Evolutionary conservation across 352 stramenopile genomes (phyloP).

Genomic region (Phytophthora lateralis): DNA sequence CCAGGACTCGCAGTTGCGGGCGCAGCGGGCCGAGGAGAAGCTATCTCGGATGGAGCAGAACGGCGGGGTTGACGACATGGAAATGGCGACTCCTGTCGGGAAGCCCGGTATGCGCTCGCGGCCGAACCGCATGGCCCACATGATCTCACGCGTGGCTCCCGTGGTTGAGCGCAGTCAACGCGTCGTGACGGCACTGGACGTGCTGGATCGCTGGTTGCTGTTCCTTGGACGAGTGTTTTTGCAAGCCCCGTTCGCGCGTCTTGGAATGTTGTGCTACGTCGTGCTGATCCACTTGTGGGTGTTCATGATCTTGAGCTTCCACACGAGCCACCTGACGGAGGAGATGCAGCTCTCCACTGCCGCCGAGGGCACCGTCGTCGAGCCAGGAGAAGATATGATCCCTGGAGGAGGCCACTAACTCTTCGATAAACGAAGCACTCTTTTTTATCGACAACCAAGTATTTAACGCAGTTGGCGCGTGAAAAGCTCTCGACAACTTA

Average conservation of each 20-base stretch:
- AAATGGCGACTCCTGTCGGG: slow-evolving; percentile 60
- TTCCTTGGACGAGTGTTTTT: slow-evolving; percentile 84
- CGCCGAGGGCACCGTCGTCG: slow-evolving; percentile 6
- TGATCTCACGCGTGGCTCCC: slow-evolving; percentile 67
- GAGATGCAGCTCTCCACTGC: slow-evolving; percentile 57
- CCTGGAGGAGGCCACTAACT: slow-evolving; percentile 31
- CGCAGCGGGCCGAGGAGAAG: slow-evolving; percentile 60
- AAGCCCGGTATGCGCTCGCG: slow-evolving; percentile 46
- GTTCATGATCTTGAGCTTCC: slow-evolving; percentile 86
- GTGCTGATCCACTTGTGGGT: slow-evolving; percentile 86
- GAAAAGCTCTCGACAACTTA: background rate
- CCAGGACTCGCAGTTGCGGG: slow-evolving; percentile 52
- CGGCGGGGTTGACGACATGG: slow-evolving; percentile 65
- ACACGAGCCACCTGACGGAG: slow-evolving; percentile 86
- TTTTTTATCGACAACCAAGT: background rate
- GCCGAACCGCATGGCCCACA: slow-evolving; percentile 67
- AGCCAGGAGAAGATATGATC: slow-evolving; percentile 36
- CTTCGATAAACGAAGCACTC: background rate
- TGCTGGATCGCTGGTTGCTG: slow-evolving; percentile 75
- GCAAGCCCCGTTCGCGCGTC: slow-evolving; percentile 71
- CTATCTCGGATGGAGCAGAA: slow-evolving; percentile 69
- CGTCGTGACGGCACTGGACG: slow-evolving; percentile 65
- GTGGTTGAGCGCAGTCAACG: slow-evolving; percentile 74
- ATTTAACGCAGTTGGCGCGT: background rate
- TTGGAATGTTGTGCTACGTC: slow-evolving; percentile 80